Base-by-base conservation (phyloP, 805 yeast species). In the Candida dajiaensis region DNA sequence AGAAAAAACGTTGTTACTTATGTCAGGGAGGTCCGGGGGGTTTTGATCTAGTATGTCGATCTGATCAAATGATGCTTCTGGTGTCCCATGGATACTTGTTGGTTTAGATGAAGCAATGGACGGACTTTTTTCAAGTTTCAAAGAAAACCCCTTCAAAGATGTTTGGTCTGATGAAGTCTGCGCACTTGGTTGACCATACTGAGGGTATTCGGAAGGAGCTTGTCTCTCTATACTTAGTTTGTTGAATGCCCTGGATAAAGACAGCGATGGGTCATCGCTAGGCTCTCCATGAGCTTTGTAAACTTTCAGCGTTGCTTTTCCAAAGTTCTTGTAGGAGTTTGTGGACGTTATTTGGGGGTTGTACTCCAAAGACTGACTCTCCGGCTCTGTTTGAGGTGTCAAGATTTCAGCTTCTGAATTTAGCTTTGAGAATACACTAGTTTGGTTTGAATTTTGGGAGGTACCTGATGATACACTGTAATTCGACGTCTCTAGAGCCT, bases 1-100 rank as follows among this genome's bases (percentile, higher is more conserved):
- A 18, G 39, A 16, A 16, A 35, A 26, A 25, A 40, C 23, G 18
- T 40, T 33, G 22, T 28, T 18, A 12, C 20, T 29, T 7, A 47
- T 20, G 7, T 43, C 46, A 3, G 57, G 57, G 8, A 54, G 42
- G 2, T 42, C 37, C 8, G 56, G 61, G 13, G 58, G 59, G 10
- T 43, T 40, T 25, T 48, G 51, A 19, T 59, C 62, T 21, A 59
- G 54, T 3, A 59, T 59, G 33, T 59, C 64, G 28, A 52, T 28
- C 13, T 54, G 52, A 15, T 58, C 61, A 39, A 40, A 50, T 11
- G 62, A 55, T 2, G 40, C 52, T 10, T 58, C 60, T 2, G 46
- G 43, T 2, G 54, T 44, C 4, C 42, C 49, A 18, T 44, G 43
- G 11, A 16, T 33, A 16, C 36, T 33, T 10, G 12, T 2, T 33